Evolutionary conservation across 805 yeast species (phyloP).

Genomic region (Wickerhamiella siamensis): DNA sequence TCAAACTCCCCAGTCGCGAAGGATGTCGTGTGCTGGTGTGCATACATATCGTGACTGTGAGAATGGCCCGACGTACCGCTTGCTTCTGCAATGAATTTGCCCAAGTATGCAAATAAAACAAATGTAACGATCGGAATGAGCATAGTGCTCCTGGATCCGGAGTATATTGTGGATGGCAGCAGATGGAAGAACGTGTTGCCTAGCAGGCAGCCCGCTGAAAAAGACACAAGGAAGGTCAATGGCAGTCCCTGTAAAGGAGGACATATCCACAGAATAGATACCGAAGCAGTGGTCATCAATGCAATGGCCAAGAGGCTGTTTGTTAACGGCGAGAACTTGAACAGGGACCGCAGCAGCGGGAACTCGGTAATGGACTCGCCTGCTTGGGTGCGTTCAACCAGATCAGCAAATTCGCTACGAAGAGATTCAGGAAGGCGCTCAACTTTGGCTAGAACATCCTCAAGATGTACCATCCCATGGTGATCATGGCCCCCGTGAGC

Average conservation of each 20-base stretch:
- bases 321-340: conserved; percentile 7
- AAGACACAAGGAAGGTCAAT: conserved; percentile 43
- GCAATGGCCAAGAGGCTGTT: conserved; percentile 12
- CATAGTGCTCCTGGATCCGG: conserved; percentile 34
- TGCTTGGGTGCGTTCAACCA: too few species aligned
- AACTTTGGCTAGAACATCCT: not conserved
- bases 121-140: conserved; percentile 46
- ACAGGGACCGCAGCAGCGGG: conserved; percentile 3
- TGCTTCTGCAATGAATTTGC: conserved; percentile 42
- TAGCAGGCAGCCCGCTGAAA: conserved; percentile 62
- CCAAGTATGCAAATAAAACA: conserved; percentile 42
- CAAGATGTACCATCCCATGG: not conserved
- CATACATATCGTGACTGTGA: conserved; percentile 29
- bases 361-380: not conserved
- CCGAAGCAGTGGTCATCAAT: conserved; percentile 10
- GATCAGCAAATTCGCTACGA: too few species aligned
- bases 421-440: too few species aligned
- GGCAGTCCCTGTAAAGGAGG: conserved; percentile 33
- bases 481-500: not conserved
- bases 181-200: conserved; percentile 65
- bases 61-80: conserved; percentile 22
- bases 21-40: conserved; percentile 28
- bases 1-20: conserved; percentile 12
- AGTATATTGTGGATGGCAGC: conserved; percentile 44
- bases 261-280: conserved; percentile 7